Evolutionary conservation across 2,329 filamentous ascomycete species (phyloP).

Genomic region (Nemania diffusa): DNA sequence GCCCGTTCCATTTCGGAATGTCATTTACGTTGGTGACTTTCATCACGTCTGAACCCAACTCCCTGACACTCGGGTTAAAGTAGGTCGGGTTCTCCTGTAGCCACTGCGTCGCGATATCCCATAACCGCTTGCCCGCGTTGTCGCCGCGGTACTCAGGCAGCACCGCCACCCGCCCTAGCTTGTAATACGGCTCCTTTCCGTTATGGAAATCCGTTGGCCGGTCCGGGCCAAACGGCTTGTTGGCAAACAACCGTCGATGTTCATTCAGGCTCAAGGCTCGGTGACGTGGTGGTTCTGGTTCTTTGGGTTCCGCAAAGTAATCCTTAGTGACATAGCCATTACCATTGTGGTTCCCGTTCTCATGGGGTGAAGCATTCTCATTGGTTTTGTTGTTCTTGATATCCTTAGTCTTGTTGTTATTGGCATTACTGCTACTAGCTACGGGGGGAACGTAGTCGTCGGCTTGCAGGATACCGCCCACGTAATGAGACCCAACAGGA

Average conservation of each 20-base stretch:
- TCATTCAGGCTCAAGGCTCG: constrained; percentile 34
- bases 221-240: constrained; percentile 50
- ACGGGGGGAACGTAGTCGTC: constrained; percentile 20
- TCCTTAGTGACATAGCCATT: neutral
- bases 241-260: constrained; percentile 40
- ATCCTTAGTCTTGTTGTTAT: neutral
- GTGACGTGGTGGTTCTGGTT: neutral
- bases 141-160: constrained; percentile 71
- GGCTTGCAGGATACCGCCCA: constrained; percentile 54
- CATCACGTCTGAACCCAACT: constrained; percentile 57
- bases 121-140: constrained; percentile 72
- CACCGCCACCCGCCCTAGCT: constrained; percentile 82
- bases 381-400: neutral
- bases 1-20: constrained; percentile 74
- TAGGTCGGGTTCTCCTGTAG: constrained; percentile 67
- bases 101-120: constrained; percentile 76
- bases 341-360: neutral
- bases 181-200: constrained; percentile 79
- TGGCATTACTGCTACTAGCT: neutral
- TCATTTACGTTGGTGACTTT: constrained; percentile 53
- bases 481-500: constrained; percentile 59
- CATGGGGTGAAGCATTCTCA: neutral
- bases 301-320: too few relatives aligned
- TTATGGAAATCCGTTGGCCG: constrained; percentile 65
- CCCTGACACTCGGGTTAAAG: constrained; percentile 62